Conservation (phyloP, 1,284 basidiomycete genomes). For the Trichosporon ovoides region DNA sequence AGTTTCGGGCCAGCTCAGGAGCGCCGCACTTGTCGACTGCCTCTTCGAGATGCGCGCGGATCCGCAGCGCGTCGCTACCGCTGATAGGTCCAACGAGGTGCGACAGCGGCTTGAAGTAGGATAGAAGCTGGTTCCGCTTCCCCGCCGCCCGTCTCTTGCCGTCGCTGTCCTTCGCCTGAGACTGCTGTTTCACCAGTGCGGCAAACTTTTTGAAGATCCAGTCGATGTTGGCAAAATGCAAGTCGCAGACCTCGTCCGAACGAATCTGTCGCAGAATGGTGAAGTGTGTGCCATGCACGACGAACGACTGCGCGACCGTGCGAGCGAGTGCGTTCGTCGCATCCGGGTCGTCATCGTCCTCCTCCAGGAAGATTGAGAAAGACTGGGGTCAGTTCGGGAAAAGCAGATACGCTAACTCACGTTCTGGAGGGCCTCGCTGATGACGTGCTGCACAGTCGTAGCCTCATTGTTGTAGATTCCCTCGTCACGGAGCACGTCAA, state of each 20-base stretch:
- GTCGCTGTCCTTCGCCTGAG: slow-evolving; percentile 55
- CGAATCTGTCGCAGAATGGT: slow-evolving; percentile 70
- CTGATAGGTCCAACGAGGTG: slow-evolving; percentile 64
- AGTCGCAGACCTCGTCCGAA: slow-evolving; percentile 61
- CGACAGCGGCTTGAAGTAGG: slow-evolving; percentile 70
- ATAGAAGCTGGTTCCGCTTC: slow-evolving; percentile 45
- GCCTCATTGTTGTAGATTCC: slow-evolving; percentile 72
- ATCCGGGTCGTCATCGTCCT: slow-evolving; percentile 56
- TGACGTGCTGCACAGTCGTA: slow-evolving; percentile 61
- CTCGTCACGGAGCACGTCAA: slow-evolving; percentile 81
- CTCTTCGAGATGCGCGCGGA: slow-evolving; percentile 79
- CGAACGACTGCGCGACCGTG: slow-evolving; percentile 63
- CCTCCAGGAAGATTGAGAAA: slow-evolving; percentile 69
- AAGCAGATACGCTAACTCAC: slow-evolving; percentile 52
- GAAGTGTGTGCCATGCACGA: slow-evolving; percentile 88
- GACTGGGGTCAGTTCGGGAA: slow-evolving; percentile 54
- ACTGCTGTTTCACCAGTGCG: slow-evolving; percentile 41
- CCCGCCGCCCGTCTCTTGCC: slow-evolving; percentile 42
- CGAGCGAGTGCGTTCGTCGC: slow-evolving; percentile 67
- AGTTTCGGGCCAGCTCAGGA: slow-evolving; percentile 64
- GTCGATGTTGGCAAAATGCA: slow-evolving; percentile 67
- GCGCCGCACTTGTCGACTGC: slow-evolving; percentile 64
- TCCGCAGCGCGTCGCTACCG: slow-evolving; percentile 67
- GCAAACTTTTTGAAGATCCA: slow-evolving; percentile 66
- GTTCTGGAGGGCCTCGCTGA: slow-evolving; percentile 66